Base-by-base conservation (phyloP, 441 rosid species). In the Brassica hybrid region DNA sequence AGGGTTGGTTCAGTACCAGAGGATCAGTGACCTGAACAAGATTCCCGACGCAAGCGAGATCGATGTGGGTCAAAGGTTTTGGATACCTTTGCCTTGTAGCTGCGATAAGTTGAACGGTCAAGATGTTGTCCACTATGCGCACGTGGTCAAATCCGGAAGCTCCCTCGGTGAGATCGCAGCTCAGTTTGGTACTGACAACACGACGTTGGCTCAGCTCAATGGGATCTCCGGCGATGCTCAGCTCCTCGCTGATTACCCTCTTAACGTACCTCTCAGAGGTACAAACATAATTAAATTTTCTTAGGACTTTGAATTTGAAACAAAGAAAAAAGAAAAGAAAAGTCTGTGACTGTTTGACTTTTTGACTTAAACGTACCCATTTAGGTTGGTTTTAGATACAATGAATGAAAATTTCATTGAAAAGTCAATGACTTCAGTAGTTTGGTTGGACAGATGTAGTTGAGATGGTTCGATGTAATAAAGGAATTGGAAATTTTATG, bases 81-180 rank as follows among this genome's bases (percentile, higher is more conserved):
- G 77, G 84, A 87, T 93, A 65, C 97, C 99, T 8, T 71, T 96
- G 61, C 99, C 97, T 3, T 96, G 98, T 78, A 93, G 97, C 84
- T 92, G 98, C 10, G 97, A 93, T 7, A 77, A 81, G 1, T 85
- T 88, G 59, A 78, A 64, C 6, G 89, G 89, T 34, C 17, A 70
- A 57, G 79, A 62, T 70, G 95, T 89, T 63, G 91, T 91, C 1
- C 99, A 93, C 72, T 92, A 90, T 27, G 94, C 93, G 3, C 94
- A 86, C 48, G 70, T 91, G 32, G 94, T 89, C 36, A 70, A 67
- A 65, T 0, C 27, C 0, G 86, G 85, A 61, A 92, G 90, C 79
- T 43, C 94, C 2, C 66, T 96, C 61, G 82, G 23, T 48, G 61
- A n/a, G 70, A 96, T 96, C 56, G 95, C 90, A 3, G 32, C 25